Percentiles rank a stretch among this genome's conserved stretches.
Conservation (phyloP, 345 rosid species). For the Arabidopsis thaliana region TAIR10.1 NC_003076.8:2602501-2603000, state of each 20-base stretch:
- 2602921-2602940: conserved; percentile 29
- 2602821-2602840: conserved; percentile 34
- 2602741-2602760: conserved; percentile 17
- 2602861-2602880: conserved; percentile 8
- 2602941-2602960: conserved; percentile 13
- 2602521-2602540: conserved; percentile 76
- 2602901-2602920: conserved; percentile 4
- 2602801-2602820: conserved; percentile 26
- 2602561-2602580: conserved; percentile 52
- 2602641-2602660: conserved; percentile 63
- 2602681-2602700: conserved; percentile 22
- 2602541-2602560: conserved; percentile 44
- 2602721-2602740: conserved; percentile 24
- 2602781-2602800: neutral
- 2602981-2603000: neutral
- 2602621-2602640: conserved; percentile 65
- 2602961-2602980: conserved; percentile 5
- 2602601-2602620: conserved; percentile 71
- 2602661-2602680: conserved; percentile 67
- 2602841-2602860: conserved; percentile 45
- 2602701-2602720: conserved; percentile 44
- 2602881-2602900: conserved; percentile 32
- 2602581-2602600: conserved; percentile 51
- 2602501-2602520: conserved; percentile 86
- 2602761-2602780: conserved; percentile 5